Base-by-base conservation (phyloP, 1,284 basidiomycete species). In the Chondrostereum purpureum region DNA sequence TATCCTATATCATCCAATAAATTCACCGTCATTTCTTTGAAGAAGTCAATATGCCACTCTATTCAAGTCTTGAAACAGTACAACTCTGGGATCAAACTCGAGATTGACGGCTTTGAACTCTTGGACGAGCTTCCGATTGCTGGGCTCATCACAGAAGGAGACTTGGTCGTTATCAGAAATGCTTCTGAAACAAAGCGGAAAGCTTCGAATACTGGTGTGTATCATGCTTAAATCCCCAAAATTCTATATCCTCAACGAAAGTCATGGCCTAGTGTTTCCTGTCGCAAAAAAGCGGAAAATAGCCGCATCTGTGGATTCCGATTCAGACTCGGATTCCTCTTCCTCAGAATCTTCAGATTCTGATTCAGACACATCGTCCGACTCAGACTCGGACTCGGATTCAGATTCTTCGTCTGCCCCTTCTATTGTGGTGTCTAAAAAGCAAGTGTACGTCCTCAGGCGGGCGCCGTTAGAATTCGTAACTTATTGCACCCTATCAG, bases 91-190 rank as follows among this genome's bases (percentile, higher is more conserved):
- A 31, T 52, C 14, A 18, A 20, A 5, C 35, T 47, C n/a, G 50
- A 48, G 16, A 24, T 52, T 1, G 48, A 49, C 24, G 48, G 46
- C 5, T 52, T 52, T 35, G 50, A 52, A 43, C 41, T 52, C 5
- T 41, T 52, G 21, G 45, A 52, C 21, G 48, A 50, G 27, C 40
- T 47, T 22, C 5, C 22, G 5, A 40, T 49, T 12, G 43, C 40
- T 12, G 45, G 43, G 13, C 19, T 49, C 5, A n/a, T 52, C 3
- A 39, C 39, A 40, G 50, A 52, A 21, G 48, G 48, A 2, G 50
- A 52, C 22, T 18, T 52, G 18, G 14, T 52, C 23, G 18, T 43
- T 13, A 6, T 39, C 33, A 34, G 31, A 12, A 10, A n/a, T 10
- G 34, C 20, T 18, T 14, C 27, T 20, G 42, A 41, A 2, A 42